Evolutionary conservation across 2,329 filamentous ascomycete species (phyloP).

Genomic region (Aspergillus proliferans): DNA sequence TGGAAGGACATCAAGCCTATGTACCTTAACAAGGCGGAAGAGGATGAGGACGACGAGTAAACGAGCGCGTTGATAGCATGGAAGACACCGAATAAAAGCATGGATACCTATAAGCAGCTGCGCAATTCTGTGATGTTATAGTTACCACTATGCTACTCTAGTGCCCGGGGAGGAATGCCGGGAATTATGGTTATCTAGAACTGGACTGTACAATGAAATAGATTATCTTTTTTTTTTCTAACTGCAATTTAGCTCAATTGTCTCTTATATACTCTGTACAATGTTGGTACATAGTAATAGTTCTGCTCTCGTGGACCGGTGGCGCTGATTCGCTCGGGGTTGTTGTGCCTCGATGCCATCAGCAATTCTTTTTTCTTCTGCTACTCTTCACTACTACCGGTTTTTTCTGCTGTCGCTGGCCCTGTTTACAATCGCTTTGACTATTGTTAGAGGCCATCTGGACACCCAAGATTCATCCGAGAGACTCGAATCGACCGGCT

Average conservation of each 20-base stretch:
- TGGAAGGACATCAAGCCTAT: conserved; percentile 98
- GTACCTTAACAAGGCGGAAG: conserved; percentile 64
- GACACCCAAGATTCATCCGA: no score
- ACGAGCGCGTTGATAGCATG: conserved; percentile 4
- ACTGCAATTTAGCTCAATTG: neutral
- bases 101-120: neutral
- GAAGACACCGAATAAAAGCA: neutral
- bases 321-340: neutral
- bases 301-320: neutral
- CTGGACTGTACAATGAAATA: neutral
- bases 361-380: neutral
- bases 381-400: neutral
- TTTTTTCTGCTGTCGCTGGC: no score
- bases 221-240: neutral
- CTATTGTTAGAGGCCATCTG: no score
- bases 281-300: neutral
- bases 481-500: no score
- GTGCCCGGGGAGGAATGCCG: neutral
- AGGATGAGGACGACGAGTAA: conserved; percentile 55
- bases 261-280: neutral
- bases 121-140: neutral
- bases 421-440: no score
- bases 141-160: neutral
- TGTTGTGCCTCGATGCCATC: neutral
- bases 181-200: neutral